Conservation (phyloP, 2,329 filamentous ascomycete species). For the Coniochaeta prunicola region DNA sequence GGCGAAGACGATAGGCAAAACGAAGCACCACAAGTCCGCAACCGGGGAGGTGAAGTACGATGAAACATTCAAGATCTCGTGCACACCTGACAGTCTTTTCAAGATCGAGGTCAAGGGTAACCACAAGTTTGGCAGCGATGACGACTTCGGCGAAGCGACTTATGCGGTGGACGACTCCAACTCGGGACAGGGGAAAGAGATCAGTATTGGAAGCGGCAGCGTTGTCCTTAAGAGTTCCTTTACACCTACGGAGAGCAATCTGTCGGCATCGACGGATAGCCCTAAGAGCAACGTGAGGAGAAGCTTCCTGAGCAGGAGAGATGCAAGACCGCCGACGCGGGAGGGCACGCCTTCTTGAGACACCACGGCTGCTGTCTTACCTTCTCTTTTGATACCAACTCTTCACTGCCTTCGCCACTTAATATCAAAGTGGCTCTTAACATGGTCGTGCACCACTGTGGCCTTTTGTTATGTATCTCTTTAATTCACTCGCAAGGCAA, state of each 20-base stretch:
- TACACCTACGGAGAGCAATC: conserved; percentile 34
- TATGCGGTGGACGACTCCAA: conserved; percentile 86
- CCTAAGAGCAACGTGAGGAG: conserved; percentile 44
- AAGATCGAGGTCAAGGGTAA: conserved; percentile 81
- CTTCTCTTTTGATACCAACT: not conserved
- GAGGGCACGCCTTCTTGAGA: conserved; percentile 30
- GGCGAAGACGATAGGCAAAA: conserved; percentile 81
- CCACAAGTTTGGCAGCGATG: conserved; percentile 74
- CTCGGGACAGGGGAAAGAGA: conserved; percentile 59
- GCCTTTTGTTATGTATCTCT: not conserved
- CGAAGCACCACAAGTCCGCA: conserved; percentile 75
- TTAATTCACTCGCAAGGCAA: not conserved
- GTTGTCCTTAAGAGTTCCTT: conserved; percentile 73
- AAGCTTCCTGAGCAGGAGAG: conserved; percentile 49
- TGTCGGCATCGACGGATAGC: conserved; percentile 20
- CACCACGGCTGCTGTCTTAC: not conserved
- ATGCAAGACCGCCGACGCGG: conserved; percentile 29
- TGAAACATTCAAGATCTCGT: conserved; percentile 71
- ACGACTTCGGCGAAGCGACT: conserved; percentile 74
- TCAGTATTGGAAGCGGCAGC: conserved; percentile 65
- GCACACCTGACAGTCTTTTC: conserved; percentile 78
- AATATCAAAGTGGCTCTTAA: not conserved
- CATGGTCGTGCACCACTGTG: not conserved
- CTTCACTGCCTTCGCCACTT: not conserved
- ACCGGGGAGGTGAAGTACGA: conserved; percentile 62